Evolutionary conservation across 2,329 filamentous ascomycete genomes (phyloP), one percentile per base, ranked within the genome.

Genomic region (Verticillium zaregamsianum): DNA sequence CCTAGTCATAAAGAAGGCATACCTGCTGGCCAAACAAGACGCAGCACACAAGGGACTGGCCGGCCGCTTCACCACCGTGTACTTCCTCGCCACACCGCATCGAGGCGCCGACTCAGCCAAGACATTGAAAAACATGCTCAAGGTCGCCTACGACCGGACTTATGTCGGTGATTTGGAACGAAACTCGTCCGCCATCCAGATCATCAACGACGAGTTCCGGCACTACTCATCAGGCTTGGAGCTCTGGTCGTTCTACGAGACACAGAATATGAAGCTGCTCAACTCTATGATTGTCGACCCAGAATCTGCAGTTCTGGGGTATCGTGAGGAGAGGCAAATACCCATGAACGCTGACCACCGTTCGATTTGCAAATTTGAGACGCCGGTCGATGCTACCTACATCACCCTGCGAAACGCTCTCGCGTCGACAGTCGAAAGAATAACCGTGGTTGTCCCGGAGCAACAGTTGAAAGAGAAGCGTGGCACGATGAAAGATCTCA

Each of bases 1-100:
- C 9, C 63, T 75, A 17, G 66, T 75, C 3, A 72, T 74, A 17
- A 73, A 73, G 55, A 70, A 71, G 61, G 70, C 66, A 11, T 72
- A 67, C 59, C 67, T 72, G 11, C 57, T 70, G 6, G 70, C 68
- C 4, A 59, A 54, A 17, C 62, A 67, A 39, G 64, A 66, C n/a
- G 23, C 55, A 17, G 54, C 32, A 3, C 63, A 65, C 33, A 49
- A 61, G 7, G n/a, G 39, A 2, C 35, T 72, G 2, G 66, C 66
- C 9, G 31, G 59, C 4, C 61, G 68, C 14, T 62, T 72, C 49
- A 62, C 60, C 35, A 62, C 64, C 12, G 65, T 73, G 1, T 67
- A 66, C 31, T 74, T 74, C 59, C 62, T 74, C 15, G 70, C 67
- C n/a, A 73, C 70, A 0, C 72, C 72, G 0, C 55, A 57, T 23